Evolutionary conservation across 2,329 filamentous ascomycete genomes (phyloP), one percentile per base, ranked within the genome.

Genomic region (Sphaerulina vaccinii): DNA sequence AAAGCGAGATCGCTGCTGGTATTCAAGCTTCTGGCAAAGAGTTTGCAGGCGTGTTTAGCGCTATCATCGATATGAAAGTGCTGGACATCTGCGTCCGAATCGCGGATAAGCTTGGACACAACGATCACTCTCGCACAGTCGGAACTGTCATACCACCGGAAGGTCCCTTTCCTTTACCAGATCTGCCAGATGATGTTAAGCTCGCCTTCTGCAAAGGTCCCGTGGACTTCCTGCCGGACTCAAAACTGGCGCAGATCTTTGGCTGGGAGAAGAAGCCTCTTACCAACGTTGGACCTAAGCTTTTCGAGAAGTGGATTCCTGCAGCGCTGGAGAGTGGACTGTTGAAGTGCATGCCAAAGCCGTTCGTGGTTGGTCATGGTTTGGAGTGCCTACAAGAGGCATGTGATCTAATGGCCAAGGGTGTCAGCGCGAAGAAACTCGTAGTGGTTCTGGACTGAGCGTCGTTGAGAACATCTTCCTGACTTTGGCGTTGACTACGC

Each of bases 361-460:
- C 73, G 1, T 37, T 65, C 19, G 57, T 77, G 33, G 66, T 73
- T 0, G 71, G 73, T 3, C 64, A 71, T 3, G 75, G 75, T 8
- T 54, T 78, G 15, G 71, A 72, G 40, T 68, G 62, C 32, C 62
- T 77, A 1, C 73, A 78, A 48, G 68, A 65, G 5, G 75, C 66
- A 0, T 65, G 85, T 80, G 36, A 81, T 74, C 62, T 39, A 16
- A 54, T 56, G 37, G 46, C 37, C 6, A 49, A 52, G 3, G 55
- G 51, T n/a, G 55, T 61, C 8, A 51, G 42, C 19, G 58, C 58
- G 37, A 51, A 45, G 50, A 59, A 61, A 47, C 36, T 59, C 38
- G 53, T 60, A 39, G 56, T 82, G 72, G 56, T 70, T 68, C 13
- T 73, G 40, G 40, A 43, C n/a, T 16, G 40, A 10, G 3, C 6